A percentile compares a stretch with the other conserved stretches of the same genome.
These are phyloP conservation scores for Diutina scorzettiae DNA, from an alignment of 1,139 yeast species.

Conservation along the genomic window DNA sequence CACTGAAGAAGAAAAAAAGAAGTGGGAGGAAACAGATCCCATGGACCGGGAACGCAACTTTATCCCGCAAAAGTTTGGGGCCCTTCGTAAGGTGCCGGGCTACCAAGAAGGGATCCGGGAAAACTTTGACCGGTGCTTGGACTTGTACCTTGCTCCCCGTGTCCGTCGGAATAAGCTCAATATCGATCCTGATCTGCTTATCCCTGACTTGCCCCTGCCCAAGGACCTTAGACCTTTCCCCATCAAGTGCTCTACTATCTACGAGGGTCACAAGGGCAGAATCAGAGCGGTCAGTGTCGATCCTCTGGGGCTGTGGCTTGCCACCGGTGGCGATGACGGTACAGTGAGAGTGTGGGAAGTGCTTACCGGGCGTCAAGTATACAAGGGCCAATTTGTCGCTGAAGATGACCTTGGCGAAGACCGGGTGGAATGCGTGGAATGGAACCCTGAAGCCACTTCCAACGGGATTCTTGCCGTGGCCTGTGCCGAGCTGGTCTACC, in stretches of 20 bases:
- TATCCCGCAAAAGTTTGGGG: constrained; percentile 68
- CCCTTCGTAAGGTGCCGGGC: constrained; percentile 90
- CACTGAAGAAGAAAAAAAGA: constrained; percentile 62
- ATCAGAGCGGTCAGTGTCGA: constrained; percentile 77
- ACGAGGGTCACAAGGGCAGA: constrained; percentile 72
- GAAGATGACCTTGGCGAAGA: constrained; percentile 52
- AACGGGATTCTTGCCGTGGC: constrained; percentile 74
- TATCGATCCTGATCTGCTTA: constrained; percentile 90
- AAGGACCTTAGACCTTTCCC: constrained; percentile 98
- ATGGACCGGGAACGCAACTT: constrained; percentile 70
- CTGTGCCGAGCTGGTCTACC: constrained; percentile 69
- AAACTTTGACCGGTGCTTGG: constrained; percentile 87
- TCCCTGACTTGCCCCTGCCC: constrained; percentile 95
- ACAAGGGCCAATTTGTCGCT: constrained; percentile 40
- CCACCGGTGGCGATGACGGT: constrained; percentile 97
- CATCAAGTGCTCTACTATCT: constrained; percentile 73
- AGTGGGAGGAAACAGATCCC: constrained; percentile 65
- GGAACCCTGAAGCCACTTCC: constrained; percentile 68
- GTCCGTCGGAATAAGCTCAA: constrained; percentile 83
- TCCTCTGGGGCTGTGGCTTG: constrained; percentile 88
- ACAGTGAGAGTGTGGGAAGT: constrained; percentile 94
- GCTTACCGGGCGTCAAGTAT: constrained; percentile 87
- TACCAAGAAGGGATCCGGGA: constrained; percentile 79
- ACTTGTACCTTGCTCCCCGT: constrained; percentile 91
- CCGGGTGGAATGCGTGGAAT: constrained; percentile 68